A percentile compares a stretch with the other conserved stretches of the same genome.
phyloP scores from a whole-genome alignment of 306 rosid genomes.

The Macrotyloma uniflorum region DNA sequence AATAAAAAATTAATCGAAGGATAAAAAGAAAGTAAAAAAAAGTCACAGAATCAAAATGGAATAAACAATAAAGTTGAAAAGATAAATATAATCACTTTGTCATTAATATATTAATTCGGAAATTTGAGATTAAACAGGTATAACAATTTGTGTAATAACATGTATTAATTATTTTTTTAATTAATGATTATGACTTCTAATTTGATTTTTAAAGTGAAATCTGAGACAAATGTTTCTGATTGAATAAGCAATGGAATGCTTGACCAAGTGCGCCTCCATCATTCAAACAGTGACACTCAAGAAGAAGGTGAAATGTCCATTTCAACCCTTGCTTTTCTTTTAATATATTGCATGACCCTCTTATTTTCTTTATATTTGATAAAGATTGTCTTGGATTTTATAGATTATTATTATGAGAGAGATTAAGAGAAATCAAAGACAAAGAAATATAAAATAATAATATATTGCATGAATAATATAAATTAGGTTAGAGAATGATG shows the following conservation, averaged over 20 bases:
- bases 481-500: slow-evolving; percentile 32
- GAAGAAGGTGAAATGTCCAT: slow-evolving; percentile 5
- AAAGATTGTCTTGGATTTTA: slow-evolving; percentile 40
- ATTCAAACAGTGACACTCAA: slow-evolving; percentile 8
- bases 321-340: slow-evolving; percentile 1
- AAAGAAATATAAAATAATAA: neutral
- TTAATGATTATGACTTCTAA: neutral
- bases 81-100: neutral
- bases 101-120: neutral
- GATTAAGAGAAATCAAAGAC: neutral
- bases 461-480: neutral
- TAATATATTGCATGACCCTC: neutral
- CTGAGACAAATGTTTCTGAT: neutral
- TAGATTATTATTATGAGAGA: slow-evolving; percentile 6
- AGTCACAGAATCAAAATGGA: too few species aligned
- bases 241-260: slow-evolving; percentile 14
- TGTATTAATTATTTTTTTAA: too few species aligned
- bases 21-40: too few species aligned
- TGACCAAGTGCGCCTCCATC: slow-evolving; percentile 8
- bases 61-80: too few species aligned
- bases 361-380: neutral
- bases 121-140: neutral
- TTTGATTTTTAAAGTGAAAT: too few species aligned
- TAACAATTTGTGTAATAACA: too few species aligned
- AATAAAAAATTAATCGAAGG: too few species aligned